Base-by-base conservation (phyloP, 352 stramenopile genomes). In the Phytophthora ramorum region DNA sequence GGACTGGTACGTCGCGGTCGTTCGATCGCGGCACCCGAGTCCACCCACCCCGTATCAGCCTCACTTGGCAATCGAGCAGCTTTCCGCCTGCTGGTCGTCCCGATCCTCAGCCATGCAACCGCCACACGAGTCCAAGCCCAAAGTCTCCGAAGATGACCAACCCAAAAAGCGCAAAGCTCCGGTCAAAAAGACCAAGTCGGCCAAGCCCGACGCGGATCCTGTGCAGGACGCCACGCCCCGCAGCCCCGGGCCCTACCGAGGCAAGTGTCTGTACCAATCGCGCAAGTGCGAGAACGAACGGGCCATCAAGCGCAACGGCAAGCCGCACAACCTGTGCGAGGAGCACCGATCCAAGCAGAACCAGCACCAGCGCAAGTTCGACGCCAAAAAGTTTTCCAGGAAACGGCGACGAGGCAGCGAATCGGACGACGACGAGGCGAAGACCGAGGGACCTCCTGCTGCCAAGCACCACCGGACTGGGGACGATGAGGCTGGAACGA, bases 241-340 rank as follows among this genome's bases (percentile, higher is more conserved):
- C 26, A 68, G 48, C 17, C 69, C 46, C 1, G 59, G 71, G 1
- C 47, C 71, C 4, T 90, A 77, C 55, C 79, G 85, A 7, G 85
- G 85, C 54, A 85, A 85, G 57, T 93, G 85, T 64, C 54, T 90
- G 22, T 93, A 93, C 52, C 81, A 91, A 59, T 91, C 83, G 30
- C 79, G 83, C 47, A 93, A 91, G 61, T 93, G 85, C 71, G 83
- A 92, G 66, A 92, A 91, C 59, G 85, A 93, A 58, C 83, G 85
- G 30, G 85, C 85, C 14, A 51, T 93, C 51, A 93, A 93, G 63
- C 81, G 83, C 64, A 93, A 93, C 56, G 85, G 85, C 28, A 81
- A 88, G 53, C 71, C 85, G 24, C 85, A 93, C 72, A 93, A 93
- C 44, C 61, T 93, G 20, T 93, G 85, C 45, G 85, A 93, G 28